phyloP scores from a whole-genome alignment of 129 eudicot species.

The Flaveria trinervia region DNA sequence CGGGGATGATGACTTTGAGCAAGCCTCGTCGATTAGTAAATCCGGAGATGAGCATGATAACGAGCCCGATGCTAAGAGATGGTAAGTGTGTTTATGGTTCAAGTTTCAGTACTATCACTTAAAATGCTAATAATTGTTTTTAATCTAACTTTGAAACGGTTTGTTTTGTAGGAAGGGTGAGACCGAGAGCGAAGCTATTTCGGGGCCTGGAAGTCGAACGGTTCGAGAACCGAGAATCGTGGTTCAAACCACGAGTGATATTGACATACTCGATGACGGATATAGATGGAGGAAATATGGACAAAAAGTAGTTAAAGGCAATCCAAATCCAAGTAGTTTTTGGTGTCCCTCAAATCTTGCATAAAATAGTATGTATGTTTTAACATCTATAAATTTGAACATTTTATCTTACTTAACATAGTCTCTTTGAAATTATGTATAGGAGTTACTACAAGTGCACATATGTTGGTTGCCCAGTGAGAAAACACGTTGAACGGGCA shows the following conservation, averaged over 20 bases:
- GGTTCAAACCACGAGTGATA: conserved; percentile 94
- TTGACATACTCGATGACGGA: conserved; percentile 95
- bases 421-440: conserved; percentile 5
- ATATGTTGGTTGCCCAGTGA: conserved; percentile 70
- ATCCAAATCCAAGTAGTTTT: conserved; percentile 78
- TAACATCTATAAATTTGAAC: too few species aligned
- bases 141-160: neutral
- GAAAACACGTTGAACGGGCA: conserved; percentile 95
- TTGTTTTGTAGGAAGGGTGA: conserved; percentile 83
- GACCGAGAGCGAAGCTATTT: conserved; percentile 71
- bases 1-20: conserved; percentile 85
- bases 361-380: too few species aligned
- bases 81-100: conserved; percentile 45
- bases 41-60: conserved; percentile 73
- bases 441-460: conserved; percentile 99
- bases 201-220: conserved; percentile 73
- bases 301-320: conserved; percentile 94
- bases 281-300: conserved; percentile 99
- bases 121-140: neutral
- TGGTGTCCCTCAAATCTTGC: neutral
- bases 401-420: conserved; percentile 15
- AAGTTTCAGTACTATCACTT: neutral
- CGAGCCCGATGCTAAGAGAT: conserved; percentile 90
- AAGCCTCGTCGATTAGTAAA: conserved; percentile 69
- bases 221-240: conserved; percentile 89